Base-by-base conservation (phyloP, 495 filamentous ascomycete genomes). In the Trichocladium antarcticum region DNA sequence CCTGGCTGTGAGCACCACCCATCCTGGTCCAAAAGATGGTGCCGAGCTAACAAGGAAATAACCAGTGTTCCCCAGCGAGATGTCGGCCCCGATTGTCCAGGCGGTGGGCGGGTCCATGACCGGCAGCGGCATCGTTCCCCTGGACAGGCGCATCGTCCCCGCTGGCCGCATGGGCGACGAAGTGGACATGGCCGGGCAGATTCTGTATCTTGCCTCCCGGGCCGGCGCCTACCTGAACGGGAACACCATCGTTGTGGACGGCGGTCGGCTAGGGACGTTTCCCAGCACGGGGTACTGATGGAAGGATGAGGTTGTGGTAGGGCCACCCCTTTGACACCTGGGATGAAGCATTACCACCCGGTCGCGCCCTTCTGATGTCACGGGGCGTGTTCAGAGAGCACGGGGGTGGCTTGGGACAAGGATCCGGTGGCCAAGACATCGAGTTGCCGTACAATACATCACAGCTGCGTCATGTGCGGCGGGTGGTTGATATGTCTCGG, bases 191-290 rank as follows among this genome's bases (percentile, higher is more conserved):
- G 77, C 75, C 0, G 81, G 78, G 7, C 57, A 68, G 15, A 74
- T 81, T 41, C 58, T 86, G 14, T 84, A 77, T 62, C 62, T 85
- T 20, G 72, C 77, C 5, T 80, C 77, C 15, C 70, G 75, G 34
- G 79, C 79, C 0, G 82, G 82, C 0, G 76, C 73, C 3, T 86
- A 82, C 60, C 70, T 67, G 34, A 83, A 80, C 55, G 82, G 82
- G 0, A 75, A 68, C 21, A 68, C 77, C 27, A 56, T 82, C 32
- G 44, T 81, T 4, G 65, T 72, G 0, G 82, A 85, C 57, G 82
- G 82, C 7, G 82, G 83, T 1, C 59, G 79, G 34, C 41, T 85
- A 37, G 67, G 66, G 15, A 69, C 66, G 5, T 67, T 77, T 35
- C 79, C 77, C 8, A 57, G 60, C 8, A 66, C 68, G n/a, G 70